These are phyloP conservation scores for Pelargonium nanum DNA, from an alignment of 345 rosid species.

Conservation along the genomic window DNA sequence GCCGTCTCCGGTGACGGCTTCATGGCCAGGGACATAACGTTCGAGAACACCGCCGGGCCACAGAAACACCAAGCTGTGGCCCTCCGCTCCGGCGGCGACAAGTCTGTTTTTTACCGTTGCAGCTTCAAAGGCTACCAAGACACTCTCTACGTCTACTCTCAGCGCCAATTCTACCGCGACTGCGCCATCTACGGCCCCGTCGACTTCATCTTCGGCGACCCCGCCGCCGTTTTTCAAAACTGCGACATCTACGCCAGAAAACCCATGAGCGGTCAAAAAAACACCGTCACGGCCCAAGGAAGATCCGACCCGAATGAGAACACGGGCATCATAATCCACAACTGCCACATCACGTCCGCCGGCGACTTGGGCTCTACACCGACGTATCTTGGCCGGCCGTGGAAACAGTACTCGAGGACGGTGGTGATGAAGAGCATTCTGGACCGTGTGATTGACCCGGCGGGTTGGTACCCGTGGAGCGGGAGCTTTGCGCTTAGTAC, in stretches of 20 bases:
- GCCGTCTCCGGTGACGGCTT: conserved; percentile 61
- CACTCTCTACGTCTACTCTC: not conserved
- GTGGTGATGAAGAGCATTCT: conserved; percentile 10
- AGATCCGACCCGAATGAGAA: conserved; percentile 16
- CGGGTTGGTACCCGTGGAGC: conserved; percentile 11
- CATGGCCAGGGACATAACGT: conserved; percentile 67
- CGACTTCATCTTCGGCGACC: not conserved
- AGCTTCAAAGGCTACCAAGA: conserved; percentile 22
- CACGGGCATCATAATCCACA: conserved; percentile 12
- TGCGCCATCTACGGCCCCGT: not conserved
- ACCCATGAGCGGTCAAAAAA: conserved; percentile 9
- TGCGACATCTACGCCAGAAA: conserved; percentile 7
- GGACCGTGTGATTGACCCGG: conserved; percentile 10
- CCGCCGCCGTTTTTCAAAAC: not conserved
- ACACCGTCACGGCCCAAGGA: conserved; percentile 17
- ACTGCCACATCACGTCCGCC: conserved; percentile 5
- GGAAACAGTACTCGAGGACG: conserved; percentile 18
- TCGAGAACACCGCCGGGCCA: conserved; percentile 87
- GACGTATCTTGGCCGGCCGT: conserved; percentile 11
- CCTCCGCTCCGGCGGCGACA: conserved; percentile 68
- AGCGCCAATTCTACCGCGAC: not conserved
- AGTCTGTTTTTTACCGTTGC: conserved; percentile 65
- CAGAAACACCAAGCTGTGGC: conserved; percentile 80
- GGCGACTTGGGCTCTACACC: conserved; percentile 6
- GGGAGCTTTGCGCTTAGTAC: conserved; percentile 13